Evolutionary conservation across 2,329 filamentous ascomycete genomes (phyloP).

Genomic region (Fusarium tjaetaba): DNA sequence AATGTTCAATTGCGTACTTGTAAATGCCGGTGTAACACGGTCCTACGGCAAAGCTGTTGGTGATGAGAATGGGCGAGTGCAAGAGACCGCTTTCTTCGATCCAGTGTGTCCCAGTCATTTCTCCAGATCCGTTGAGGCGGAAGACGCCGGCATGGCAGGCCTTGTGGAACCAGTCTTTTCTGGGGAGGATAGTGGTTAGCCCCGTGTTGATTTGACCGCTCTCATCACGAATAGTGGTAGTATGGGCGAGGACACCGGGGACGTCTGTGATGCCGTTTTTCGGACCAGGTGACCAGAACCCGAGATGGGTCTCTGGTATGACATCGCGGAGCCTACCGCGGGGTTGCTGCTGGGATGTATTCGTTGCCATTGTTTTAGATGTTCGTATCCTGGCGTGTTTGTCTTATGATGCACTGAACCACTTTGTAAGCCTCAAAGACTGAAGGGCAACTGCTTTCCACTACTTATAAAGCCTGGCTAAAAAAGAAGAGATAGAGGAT

Average conservation of each 20-base stretch:
- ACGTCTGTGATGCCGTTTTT: background rate
- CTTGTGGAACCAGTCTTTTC: background rate
- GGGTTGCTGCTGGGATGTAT: background rate
- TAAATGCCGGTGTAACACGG: background rate
- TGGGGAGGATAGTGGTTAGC: background rate
- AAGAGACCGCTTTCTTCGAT: background rate
- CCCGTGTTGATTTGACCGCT: background rate
- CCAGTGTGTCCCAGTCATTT: background rate
- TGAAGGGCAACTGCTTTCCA: accelerated
- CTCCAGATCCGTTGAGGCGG: background rate
- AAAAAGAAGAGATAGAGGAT: accelerated
- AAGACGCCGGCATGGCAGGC: background rate
- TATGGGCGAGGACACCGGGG: background rate
- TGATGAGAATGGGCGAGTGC: background rate
- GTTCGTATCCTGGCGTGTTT: accelerated
- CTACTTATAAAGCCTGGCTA: accelerated
- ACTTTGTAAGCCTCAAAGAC: accelerated
- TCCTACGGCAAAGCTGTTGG: background rate
- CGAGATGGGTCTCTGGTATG: background rate
- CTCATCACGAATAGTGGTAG: background rate
- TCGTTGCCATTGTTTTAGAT: background rate
- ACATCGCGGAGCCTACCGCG: background rate
- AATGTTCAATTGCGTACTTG: background rate
- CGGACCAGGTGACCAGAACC: background rate
- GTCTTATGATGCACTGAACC: accelerated